phyloP scores from a whole-genome alignment of 169 alveolate species.

The Miamiensis avidus region DNA sequence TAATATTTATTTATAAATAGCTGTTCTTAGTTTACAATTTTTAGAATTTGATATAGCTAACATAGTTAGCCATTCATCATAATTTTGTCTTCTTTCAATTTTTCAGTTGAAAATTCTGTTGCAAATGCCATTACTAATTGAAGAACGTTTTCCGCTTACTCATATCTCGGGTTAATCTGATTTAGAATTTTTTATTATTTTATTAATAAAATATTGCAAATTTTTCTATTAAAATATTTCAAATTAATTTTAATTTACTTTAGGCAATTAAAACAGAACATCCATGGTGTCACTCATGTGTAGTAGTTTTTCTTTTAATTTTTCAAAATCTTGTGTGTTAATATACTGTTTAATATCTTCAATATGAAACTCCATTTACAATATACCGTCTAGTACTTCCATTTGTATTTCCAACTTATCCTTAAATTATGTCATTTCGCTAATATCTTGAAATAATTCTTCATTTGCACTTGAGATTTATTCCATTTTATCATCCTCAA shows the following conservation, averaged over 20 bases:
- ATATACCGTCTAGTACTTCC: not conserved
- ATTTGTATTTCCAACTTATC: not conserved
- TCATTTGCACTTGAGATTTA: not conserved
- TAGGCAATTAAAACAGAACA: not conserved
- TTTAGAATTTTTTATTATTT: too few relatives aligned
- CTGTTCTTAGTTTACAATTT: not conserved
- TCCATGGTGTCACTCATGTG: not conserved
- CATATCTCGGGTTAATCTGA: not conserved
- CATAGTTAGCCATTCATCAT: not conserved
- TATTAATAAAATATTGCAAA: too few relatives aligned
- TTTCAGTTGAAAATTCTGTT: too few relatives aligned
- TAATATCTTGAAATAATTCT: not conserved
- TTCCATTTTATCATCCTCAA: not conserved
- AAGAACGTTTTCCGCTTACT: not conserved
- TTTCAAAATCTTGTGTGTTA: too few relatives aligned
- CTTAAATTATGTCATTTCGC: not conserved
- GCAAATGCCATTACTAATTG: not conserved
- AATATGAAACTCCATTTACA: not conserved
- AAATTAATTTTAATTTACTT: not conserved
- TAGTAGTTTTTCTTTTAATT: not conserved
- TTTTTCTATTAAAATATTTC: too few relatives aligned
- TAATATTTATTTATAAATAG: too few relatives aligned
- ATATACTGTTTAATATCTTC: not conserved
- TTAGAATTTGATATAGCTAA: too few relatives aligned
- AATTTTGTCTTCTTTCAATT: not conserved